Percentiles rank a stretch among this genome's conserved stretches.
Evolutionary conservation across 225 moss, liverwort and hornwort genomes (phyloP).

Genomic region (Lunularia cruciata): DNA sequence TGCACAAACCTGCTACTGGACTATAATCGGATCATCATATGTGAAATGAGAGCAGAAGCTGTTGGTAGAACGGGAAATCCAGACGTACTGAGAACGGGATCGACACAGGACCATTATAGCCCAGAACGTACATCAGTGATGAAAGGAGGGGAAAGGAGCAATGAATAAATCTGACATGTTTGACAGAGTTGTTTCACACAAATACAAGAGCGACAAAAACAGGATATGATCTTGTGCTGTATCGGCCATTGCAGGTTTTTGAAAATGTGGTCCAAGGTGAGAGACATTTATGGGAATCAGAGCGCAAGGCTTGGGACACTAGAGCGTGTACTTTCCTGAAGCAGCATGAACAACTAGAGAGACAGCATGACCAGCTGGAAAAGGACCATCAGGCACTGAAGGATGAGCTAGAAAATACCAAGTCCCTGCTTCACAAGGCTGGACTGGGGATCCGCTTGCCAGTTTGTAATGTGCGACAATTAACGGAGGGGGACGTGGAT

Average conservation of each 20-base stretch:
- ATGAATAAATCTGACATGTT: too few species aligned
- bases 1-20: too few species aligned
- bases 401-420: conserved; percentile 80
- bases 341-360: conserved; percentile 60
- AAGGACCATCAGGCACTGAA: conserved; percentile 68
- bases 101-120: too few species aligned
- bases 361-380: conserved; percentile 60
- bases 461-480: conserved; percentile 64
- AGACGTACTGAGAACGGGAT: too few species aligned
- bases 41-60: not conserved
- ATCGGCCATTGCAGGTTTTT: conserved; percentile 55
- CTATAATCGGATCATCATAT: not conserved
- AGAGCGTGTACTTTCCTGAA: conserved; percentile 46
- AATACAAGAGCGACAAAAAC: too few species aligned
- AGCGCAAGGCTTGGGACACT: conserved; percentile 61
- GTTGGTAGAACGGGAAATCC: too few species aligned
- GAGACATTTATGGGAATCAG: conserved; percentile 54
- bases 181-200: too few species aligned
- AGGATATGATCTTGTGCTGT: too few species aligned
- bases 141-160: too few species aligned
- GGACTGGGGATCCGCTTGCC: conserved; percentile 78
- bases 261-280: conserved; percentile 57
- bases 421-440: conserved; percentile 73
- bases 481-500: conserved; percentile 69
- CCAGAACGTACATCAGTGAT: too few species aligned